A percentile compares a stretch with the other conserved stretches of the same genome.
phyloP scores from a whole-genome alignment of 768 basidiomycete species.

The Leccinum broughii region DNA sequence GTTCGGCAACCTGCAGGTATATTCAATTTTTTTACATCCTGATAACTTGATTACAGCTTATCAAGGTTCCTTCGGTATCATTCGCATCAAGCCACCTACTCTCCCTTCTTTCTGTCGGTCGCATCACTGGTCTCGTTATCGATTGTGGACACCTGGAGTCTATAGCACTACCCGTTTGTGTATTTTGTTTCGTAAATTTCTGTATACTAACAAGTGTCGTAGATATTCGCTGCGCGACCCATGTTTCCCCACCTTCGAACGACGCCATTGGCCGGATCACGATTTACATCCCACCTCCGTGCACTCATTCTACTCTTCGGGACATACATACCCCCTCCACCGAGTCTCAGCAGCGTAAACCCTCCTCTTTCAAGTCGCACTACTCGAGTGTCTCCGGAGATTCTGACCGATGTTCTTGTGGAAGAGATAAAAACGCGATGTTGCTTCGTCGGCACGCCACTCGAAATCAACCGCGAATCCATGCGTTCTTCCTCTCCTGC shows the following conservation, averaged over 20 bases:
- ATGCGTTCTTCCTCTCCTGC: conserved; percentile 34
- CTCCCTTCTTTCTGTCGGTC: conserved; percentile 79
- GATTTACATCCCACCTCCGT: conserved; percentile 77
- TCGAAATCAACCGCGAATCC: conserved; percentile 42
- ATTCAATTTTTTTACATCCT: not conserved
- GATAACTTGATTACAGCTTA: not conserved
- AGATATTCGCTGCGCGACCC: conserved; percentile 92
- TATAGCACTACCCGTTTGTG: conserved; percentile 77
- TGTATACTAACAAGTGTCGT: conserved; percentile 2
- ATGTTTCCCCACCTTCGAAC: conserved; percentile 80
- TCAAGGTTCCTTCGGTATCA: conserved; percentile 88
- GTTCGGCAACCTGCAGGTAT: conserved; percentile 87
- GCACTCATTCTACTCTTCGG: conserved; percentile 82
- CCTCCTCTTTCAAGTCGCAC: conserved; percentile 62
- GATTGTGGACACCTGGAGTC: conserved; percentile 94
- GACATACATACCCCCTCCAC: conserved; percentile 80
- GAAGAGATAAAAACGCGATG: conserved; percentile 90
- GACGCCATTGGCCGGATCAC: conserved; percentile 84
- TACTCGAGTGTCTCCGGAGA: conserved; percentile 71
- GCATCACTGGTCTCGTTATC: conserved; percentile 90
- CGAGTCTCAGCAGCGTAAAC: conserved; percentile 63
- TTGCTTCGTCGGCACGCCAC: conserved; percentile 77
- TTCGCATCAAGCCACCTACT: conserved; percentile 90
- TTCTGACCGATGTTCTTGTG: conserved; percentile 77
- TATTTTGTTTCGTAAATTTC: not conserved